Evolutionary conservation across 2,329 filamentous ascomycete species (phyloP).

Genomic region (Fusarium sp.): DNA sequence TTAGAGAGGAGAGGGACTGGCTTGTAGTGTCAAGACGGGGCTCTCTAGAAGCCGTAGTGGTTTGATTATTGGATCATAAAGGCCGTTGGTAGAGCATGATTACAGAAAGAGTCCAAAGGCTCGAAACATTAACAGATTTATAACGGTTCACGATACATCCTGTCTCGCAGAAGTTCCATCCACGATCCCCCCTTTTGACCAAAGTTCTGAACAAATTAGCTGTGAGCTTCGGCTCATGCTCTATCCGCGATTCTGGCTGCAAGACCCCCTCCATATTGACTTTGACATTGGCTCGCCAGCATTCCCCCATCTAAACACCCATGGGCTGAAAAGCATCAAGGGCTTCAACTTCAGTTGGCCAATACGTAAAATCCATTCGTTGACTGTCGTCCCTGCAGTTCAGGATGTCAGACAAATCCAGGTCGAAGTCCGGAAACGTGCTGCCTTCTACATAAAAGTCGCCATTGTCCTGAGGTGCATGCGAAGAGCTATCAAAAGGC

Average conservation of each 20-base stretch:
- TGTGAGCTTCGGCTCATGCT: not conserved
- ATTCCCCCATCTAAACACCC: not conserved
- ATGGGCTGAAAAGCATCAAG: not conserved
- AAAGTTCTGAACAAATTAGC: not conserved
- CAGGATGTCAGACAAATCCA: not conserved
- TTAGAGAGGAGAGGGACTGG: conserved; percentile 49
- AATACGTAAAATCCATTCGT: not conserved
- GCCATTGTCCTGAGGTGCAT: not conserved
- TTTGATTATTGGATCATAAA: conserved; percentile 9
- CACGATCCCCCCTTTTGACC: not conserved
- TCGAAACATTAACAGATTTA: not conserved
- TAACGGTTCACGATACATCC: not conserved
- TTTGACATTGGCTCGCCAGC: not conserved
- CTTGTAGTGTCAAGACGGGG: conserved; percentile 25
- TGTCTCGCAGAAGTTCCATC: not conserved
- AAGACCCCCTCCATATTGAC: not conserved
- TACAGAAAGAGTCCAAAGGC: conserved; percentile 5
- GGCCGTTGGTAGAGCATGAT: conserved; percentile 10
- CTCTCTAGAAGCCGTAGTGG: not conserved
- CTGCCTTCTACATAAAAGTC: not conserved
- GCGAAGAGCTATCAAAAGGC: fast-evolving
- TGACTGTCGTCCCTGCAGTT: not conserved
- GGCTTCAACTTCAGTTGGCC: not conserved
- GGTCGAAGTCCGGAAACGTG: not conserved
- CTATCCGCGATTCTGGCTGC: not conserved